Base-by-base conservation (phyloP, 441 rosid genomes). In the Croton setiger region DNA sequence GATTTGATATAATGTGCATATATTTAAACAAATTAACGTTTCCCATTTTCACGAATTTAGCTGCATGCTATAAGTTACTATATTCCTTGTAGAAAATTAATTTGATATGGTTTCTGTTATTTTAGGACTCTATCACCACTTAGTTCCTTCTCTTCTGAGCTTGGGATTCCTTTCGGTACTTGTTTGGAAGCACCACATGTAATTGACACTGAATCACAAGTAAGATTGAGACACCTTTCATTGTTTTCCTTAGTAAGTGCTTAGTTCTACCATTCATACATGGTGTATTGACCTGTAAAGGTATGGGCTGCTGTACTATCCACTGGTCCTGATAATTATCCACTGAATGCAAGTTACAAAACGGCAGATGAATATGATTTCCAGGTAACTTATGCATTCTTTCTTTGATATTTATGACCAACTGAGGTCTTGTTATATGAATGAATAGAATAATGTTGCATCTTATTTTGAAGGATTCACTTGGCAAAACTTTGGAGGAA, bases 161-260 rank as follows among this genome's bases (percentile, higher is more conserved):
- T 92, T 70, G 98, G 97, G 72, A 86, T 91, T 75, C 91, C 87
- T 74, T 95, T 95, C 81, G 98, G 97, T 72, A 88, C 93, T 78
- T 88, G 76, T 82, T 74, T 95, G 81, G 98, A 95, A 83, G 99
- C 99, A 79, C 98, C 99, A 63, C 99, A 95, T 81, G 95, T 95
- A 69, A 84, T 95, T 74, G 89, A 95, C 75, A 76, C 79, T 68
- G 81, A 91, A 80, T 79, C 90, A 63, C 99, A 95, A 93, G 99
- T 95, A 45, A 59, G 52, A 61, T 6, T 79, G 66, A 11, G 43
- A 60, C 39, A 62, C 64, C 51, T 64, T 18, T 77, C 39, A 27
- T 27, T 69, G 64, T 17, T 41, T 44, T 44, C 69, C 41, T 31
- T 45, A 56, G 23, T 66, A 60, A 60, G 68, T 68, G 66, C 33